A percentile compares a stretch with the other conserved stretches of the same genome.
Evolutionary conservation across 2,329 filamentous ascomycete genomes (phyloP).

Genomic region (Capronia americana): DNA sequence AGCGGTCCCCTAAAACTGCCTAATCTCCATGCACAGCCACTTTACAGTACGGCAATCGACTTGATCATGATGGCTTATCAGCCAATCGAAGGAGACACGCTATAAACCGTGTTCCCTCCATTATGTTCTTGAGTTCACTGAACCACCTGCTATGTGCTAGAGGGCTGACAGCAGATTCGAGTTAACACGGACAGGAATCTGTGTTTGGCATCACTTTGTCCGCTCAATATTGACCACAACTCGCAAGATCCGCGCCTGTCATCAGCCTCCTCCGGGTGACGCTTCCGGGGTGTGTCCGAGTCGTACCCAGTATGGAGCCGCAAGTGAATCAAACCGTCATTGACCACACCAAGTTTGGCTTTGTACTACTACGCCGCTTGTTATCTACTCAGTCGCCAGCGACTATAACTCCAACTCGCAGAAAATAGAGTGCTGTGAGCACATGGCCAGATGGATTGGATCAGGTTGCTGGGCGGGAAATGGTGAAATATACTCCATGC

Average conservation of each 20-base stretch:
- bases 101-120: background rate
- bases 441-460: background rate
- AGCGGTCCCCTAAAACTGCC: constrained; percentile 3
- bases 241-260: background rate
- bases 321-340: background rate
- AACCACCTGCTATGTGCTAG: background rate
- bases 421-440: background rate
- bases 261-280: background rate
- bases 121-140: background rate
- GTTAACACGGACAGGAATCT: background rate
- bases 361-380: background rate
- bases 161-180: background rate
- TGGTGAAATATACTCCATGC: background rate
- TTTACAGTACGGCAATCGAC: background rate
- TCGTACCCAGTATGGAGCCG: background rate
- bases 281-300: background rate
- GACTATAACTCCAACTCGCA: background rate
- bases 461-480: background rate
- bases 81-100: constrained; percentile 3
- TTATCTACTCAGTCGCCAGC: background rate
- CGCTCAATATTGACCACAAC: background rate
- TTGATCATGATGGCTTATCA: background rate
- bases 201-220: background rate
- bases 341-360: background rate
- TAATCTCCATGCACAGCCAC: constrained; percentile 3